Conservation (phyloP, 179 eudicot species). For the Silene coronaria region DNA sequence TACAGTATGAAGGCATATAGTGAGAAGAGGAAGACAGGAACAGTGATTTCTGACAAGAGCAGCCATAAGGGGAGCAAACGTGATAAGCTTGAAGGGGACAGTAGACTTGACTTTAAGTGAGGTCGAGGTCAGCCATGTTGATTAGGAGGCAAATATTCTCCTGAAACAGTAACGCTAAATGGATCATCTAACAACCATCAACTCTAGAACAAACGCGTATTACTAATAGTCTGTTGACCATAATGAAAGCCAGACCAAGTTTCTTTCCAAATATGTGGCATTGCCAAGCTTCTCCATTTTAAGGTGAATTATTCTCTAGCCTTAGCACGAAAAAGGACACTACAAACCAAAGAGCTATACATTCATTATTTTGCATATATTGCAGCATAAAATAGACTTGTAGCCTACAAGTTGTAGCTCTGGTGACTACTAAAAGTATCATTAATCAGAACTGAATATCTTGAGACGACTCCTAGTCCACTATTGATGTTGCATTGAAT, state of each 20-base stretch:
- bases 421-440: neutral
- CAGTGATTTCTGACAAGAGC: neutral
- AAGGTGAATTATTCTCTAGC: neutral
- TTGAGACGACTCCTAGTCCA: neutral
- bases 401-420: too few relatives aligned
- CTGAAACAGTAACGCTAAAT: neutral
- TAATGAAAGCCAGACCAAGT: slow-evolving; percentile 2
- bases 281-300: slow-evolving; percentile 11
- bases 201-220: neutral
- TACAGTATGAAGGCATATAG: neutral
- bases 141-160: neutral
- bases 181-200: neutral
- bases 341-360: neutral
- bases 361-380: neutral
- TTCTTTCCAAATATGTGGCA: slow-evolving; percentile 7
- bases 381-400: neutral
- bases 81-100: neutral
- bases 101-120: neutral
- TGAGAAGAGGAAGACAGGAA: neutral
- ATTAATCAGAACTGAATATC: neutral
- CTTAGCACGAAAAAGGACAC: neutral
- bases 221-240: neutral
- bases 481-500: neutral
- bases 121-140: neutral
- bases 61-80: neutral